Evolutionary conservation across 768 basidiomycete genomes (phyloP), one percentile per base, ranked within the genome.

Genomic region (Lentinula detonsa): DNA sequence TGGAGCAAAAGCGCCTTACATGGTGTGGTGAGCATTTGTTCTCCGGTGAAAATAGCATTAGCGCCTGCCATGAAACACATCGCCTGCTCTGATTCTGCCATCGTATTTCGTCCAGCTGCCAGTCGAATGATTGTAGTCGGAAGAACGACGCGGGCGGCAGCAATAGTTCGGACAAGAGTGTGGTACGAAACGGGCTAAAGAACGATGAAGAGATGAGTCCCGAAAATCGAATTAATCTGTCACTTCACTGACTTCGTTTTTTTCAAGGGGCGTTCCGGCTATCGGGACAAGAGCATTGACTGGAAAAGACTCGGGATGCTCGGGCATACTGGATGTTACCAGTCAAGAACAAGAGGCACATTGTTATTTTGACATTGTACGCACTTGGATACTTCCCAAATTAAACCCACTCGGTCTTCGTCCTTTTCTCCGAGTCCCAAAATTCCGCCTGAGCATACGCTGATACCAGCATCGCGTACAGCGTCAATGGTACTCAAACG

Each of bases 61-160:
- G 95, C 96, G 23, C 96, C 96, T 0, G 96, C 95, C 91, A 98
- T 90, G 76, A 98, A 98, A 70, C 93, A 95, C 90, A 98, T 94
- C 6, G 90, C 94, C 71, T 98, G 96, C 73, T 98, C 91, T 8
- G 91, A 81, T 76, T 98, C 96, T 61, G 80, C 80, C 66, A 97
- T 83, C 1, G 86, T 91, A 71, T 93, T 93, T 68, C 96, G 80
- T 59, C 96, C 96, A 18, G 96, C 96, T 6, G 96, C 95, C 28
- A 98, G 85, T 60, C 96, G 85, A 61, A 98, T 97, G 68, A 98
- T 98, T 10, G 96, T 95, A 62, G 78, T 81, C 1, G 96, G 96
- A 66, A 98, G 82, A 35, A 93, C 88, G 63, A 98, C 87, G 45
- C 96, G 87, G 16, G 96, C 93, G 23, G 96, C 98, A 11, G 96